These are phyloP conservation scores for Taxawa tesnikishii DNA, from an alignment of 2,329 filamentous ascomycete species.

Conservation along the genomic window DNA sequence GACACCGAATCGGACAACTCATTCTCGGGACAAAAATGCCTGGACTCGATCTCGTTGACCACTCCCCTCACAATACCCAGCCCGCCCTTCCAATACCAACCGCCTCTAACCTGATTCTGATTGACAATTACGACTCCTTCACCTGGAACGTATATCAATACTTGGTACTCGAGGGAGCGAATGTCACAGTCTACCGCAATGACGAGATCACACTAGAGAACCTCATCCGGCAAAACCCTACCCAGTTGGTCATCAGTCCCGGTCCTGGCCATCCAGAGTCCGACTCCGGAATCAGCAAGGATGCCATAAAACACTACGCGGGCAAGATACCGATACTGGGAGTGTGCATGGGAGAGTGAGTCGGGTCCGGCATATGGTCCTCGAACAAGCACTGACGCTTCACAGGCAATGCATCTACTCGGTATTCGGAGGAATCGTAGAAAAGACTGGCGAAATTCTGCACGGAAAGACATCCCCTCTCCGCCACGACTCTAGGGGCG, in stretches of 20 bases:
- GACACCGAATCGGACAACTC: too few relatives aligned
- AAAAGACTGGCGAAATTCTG: conserved; percentile 87
- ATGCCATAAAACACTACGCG: conserved; percentile 79
- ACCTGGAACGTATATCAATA: conserved; percentile 99
- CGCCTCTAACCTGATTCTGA: conserved; percentile 83
- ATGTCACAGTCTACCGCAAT: conserved; percentile 80
- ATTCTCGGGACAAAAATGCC: too few relatives aligned
- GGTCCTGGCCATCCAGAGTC: conserved; percentile 85
- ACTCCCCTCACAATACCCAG: conserved; percentile 76
- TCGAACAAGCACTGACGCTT: conserved; percentile 1
- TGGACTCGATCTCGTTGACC: conserved; percentile 52
- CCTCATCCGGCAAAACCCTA: conserved; percentile 71
- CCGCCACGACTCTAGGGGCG: conserved; percentile 80
- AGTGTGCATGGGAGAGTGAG: conserved; percentile 96
- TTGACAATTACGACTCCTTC: conserved; percentile 99
- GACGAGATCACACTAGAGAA: conserved; percentile 82
- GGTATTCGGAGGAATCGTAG: conserved; percentile 81
- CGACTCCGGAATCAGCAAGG: conserved; percentile 87
- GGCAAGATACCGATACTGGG: conserved; percentile 92
- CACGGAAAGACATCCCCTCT: conserved; percentile 94
- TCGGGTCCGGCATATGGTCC: conserved; percentile 14
- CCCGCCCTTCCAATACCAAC: conserved; percentile 60
- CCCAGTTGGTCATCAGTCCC: conserved; percentile 87
- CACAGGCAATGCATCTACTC: conserved; percentile 89
- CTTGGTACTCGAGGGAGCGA: conserved; percentile 87